Percentiles rank a stretch among this genome's conserved stretches.
Evolutionary conservation across 2,329 filamentous ascomycete species (phyloP).

Genomic region (Penicillium sp.): DNA sequence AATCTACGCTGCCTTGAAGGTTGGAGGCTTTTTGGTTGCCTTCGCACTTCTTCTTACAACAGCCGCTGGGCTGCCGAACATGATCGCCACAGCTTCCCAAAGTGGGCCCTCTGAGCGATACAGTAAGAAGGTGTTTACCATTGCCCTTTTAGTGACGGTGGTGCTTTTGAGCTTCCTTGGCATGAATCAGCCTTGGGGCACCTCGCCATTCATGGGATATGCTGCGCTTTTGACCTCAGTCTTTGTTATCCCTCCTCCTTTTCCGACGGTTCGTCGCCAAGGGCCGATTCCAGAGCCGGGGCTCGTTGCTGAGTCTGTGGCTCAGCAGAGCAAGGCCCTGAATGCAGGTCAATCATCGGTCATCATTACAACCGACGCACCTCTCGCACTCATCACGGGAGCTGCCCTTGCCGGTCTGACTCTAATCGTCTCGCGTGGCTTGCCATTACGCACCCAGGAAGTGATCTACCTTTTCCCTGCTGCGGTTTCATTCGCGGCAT

Average conservation of each 20-base stretch:
- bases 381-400: slow-evolving; percentile 33
- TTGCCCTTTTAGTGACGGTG: slow-evolving; percentile 26
- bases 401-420: slow-evolving; percentile 26
- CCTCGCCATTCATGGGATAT: slow-evolving; percentile 50
- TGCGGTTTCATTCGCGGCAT: slow-evolving; percentile 28
- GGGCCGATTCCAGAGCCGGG: slow-evolving; percentile 24
- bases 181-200: slow-evolving; percentile 34
- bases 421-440: slow-evolving; percentile 24
- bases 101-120: slow-evolving; percentile 21
- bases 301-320: slow-evolving; percentile 24
- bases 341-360: slow-evolving; percentile 11
- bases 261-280: slow-evolving; percentile 29
- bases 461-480: slow-evolving; percentile 25
- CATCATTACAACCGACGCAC: slow-evolving; percentile 26
- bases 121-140: slow-evolving; percentile 30
- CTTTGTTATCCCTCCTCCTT: slow-evolving; percentile 52
- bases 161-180: slow-evolving; percentile 31
- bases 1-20: slow-evolving; percentile 57
- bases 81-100: slow-evolving; percentile 18
- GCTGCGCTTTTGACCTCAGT: slow-evolving; percentile 49
- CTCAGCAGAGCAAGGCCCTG: slow-evolving; percentile 15
- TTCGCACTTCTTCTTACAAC: slow-evolving; percentile 52
- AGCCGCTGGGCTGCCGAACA: slow-evolving; percentile 46
- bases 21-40: slow-evolving; percentile 57
- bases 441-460: slow-evolving; percentile 25